Evolutionary conservation across 352 stramenopile genomes (phyloP), one percentile per base, ranked within the genome.

Genomic region (Pythium utonaiense): DNA sequence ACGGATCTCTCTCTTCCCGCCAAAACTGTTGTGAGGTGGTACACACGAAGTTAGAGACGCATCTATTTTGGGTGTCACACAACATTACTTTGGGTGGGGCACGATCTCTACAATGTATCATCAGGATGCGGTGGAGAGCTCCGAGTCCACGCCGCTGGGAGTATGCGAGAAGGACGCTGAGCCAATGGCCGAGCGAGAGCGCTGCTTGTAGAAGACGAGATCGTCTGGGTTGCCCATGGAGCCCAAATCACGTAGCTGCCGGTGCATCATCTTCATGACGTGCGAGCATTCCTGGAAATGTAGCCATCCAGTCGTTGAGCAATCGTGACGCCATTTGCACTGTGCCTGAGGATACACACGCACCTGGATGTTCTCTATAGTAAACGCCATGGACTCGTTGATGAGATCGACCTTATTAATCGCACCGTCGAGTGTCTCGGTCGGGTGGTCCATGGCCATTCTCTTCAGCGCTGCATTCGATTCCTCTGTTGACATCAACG

Each of bases 311-410:
- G 38, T 13, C 8, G 19, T 6, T 55, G 12, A 55, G 49, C 36
- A 14, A 25, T 33, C 34, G 12, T 42, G 24, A 38, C 6, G 4
- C 17, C 9, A 33, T 10, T 33, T 33, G 5, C 28, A 9, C 28
- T 33, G 28, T 9, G 9, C 4, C n/a, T 3, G 34, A 1, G 14
- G 3, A 53, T 8, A 13, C 8, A 19, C 14, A 47, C 42, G 33
- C 24, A 78, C 74, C 61, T 89, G 80, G 41, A 90, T 81, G 54
- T 90, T 90, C 40, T 90, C 82, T 47, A 92, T 90, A 10, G 80
- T 88, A 56, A 89, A 92, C 12, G 80, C 80, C 44, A 92, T 64
- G 42, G 82, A 92, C 57, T 92, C 82, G 57, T 90, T 90, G 58
- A 90, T 84, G 44, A 89, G 75, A 55, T 92, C 80, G 57, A 92